Evolutionary conservation across 2,329 filamentous ascomycete genomes (phyloP).

Genomic region (Fusarium gaditjirri): DNA sequence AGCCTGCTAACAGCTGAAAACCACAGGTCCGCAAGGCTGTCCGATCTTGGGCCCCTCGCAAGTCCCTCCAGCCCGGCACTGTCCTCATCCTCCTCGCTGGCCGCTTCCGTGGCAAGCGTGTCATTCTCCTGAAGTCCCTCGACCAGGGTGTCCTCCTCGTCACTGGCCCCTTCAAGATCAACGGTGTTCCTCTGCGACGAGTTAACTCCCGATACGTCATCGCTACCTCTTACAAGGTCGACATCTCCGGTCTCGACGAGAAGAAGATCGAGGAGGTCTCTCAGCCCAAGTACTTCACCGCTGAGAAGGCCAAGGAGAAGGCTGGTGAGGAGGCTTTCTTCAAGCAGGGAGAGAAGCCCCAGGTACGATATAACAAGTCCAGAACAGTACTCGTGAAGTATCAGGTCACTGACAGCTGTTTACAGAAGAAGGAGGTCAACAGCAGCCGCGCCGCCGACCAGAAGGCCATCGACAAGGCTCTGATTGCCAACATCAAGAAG

Average conservation of each 20-base stretch:
- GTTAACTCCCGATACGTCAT: conserved; percentile 96
- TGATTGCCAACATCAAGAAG: conserved; percentile 98
- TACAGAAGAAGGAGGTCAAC: conserved; percentile 95
- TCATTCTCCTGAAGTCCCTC: conserved; percentile 98
- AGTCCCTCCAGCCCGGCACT: conserved; percentile 91
- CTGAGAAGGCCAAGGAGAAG: conserved; percentile 96
- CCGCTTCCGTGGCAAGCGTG: conserved; percentile 99
- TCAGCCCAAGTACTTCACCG: conserved; percentile 91
- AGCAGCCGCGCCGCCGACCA: conserved; percentile 95
- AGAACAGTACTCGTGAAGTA: background rate
- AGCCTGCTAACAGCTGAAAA: conserved; percentile 46
- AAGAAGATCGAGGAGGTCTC: conserved; percentile 87
- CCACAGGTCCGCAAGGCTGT: conserved; percentile 91
- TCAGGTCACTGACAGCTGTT: conserved; percentile 37
- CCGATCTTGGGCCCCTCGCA: conserved; percentile 86
- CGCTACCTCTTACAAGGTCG: conserved; percentile 86
- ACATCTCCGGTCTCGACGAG: conserved; percentile 85
- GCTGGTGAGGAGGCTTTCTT: conserved; percentile 98
- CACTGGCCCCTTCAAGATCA: conserved; percentile 99
- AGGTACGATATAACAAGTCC: conserved; percentile 70
- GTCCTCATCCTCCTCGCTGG: conserved; percentile 99
- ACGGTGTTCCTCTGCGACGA: conserved; percentile 96
- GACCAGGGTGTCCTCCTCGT: conserved; percentile 98
- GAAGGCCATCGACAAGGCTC: conserved; percentile 97
- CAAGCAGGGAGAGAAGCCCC: conserved; percentile 97